A percentile compares a stretch with the other conserved stretches of the same genome.
Conservation (phyloP, 192 early-diverging fungal species). For the Nowakowskiella sp. region DNA sequence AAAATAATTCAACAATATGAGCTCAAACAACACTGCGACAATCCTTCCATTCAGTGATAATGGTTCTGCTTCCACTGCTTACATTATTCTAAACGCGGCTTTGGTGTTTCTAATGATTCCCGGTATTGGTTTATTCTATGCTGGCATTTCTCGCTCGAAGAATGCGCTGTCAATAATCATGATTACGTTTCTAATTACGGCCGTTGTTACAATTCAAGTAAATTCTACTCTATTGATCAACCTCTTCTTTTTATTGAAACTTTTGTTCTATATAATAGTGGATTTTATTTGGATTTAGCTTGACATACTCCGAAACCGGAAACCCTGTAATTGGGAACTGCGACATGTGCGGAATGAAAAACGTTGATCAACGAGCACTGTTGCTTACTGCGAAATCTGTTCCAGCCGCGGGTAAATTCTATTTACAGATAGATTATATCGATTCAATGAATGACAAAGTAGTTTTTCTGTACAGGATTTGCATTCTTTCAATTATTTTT, state of each 20-base stretch:
- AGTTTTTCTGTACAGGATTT: slow-evolving; percentile 64
- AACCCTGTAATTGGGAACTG: slow-evolving; percentile 74
- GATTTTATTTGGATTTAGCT: slow-evolving; percentile 83
- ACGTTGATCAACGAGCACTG: slow-evolving; percentile 42
- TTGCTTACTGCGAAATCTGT: slow-evolving; percentile 50
- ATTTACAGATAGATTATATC: no score
- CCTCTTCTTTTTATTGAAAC: background rate
- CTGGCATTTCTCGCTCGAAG: slow-evolving; percentile 86
- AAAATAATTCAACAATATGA: no score
- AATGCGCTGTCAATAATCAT: slow-evolving; percentile 87
- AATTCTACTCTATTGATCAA: background rate
- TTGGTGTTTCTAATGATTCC: slow-evolving; percentile 94
- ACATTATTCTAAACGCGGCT: slow-evolving; percentile 59
- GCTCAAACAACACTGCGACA: no score
- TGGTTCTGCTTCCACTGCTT: slow-evolving; percentile 30
- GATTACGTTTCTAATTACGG: slow-evolving; percentile 67
- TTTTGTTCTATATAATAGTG: slow-evolving; percentile 59
- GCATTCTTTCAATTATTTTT: slow-evolving; percentile 88
- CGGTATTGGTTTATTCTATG: slow-evolving; percentile 92
- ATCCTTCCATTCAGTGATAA: no score
- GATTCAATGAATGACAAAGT: no score
- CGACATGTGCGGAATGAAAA: slow-evolving; percentile 60
- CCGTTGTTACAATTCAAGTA: slow-evolving; percentile 79
- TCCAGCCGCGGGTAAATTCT: slow-evolving; percentile 67
- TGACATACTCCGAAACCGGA: slow-evolving; percentile 75